Evolutionary conservation across 192 early-diverging fungal genomes (phyloP), one percentile per base, ranked within the genome.

Genomic region (Backusella psychrophila): DNA sequence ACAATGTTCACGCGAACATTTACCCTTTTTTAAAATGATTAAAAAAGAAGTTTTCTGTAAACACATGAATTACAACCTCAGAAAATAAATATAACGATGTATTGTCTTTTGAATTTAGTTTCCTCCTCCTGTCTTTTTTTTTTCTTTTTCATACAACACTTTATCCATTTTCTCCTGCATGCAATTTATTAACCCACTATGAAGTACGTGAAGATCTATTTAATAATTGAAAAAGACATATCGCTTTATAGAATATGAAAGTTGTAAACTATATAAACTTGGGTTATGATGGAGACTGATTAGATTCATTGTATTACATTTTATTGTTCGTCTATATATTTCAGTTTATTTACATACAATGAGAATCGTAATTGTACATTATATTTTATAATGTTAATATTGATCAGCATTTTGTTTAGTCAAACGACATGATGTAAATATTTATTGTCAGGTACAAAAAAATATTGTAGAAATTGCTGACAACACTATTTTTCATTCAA

Each of bases 401-500:
- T 23, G 56, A 63, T 63, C 56, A 63, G 56, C 56, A 29, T 29
- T 63, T 63, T 63, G 9, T 63, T 63, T 63, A 23, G 5, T 23
- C 26, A 63, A 63, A 63, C 53, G 26, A 63, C 26, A 63, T 63
- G 23, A 63, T 63, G 5, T 11, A 63, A 63, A 63, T 63, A 63
- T 63, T 63, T 63, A 23, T 63, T 63, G 56, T 26, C 56, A 63
- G 56, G 23, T 63, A 63, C 21, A 63, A 63, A 63, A 26, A 63
- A 63, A 26, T 7, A 49, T 6, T 49, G 23, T 63, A 63, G 56
- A 63, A 29, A 29, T 29, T 63, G 21, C 56, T 63, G 56, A 63
- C 56, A 63, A 63, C 56, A 63, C 23, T 63, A 14, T 63, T 63
- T 59, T 59, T 59, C 53, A 59, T 59, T 59, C 53, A 59, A 59